Evolutionary conservation across 2,329 filamentous ascomycete genomes (phyloP), one percentile per base, ranked within the genome.

Genomic region (Aureobasidium pullulans): DNA sequence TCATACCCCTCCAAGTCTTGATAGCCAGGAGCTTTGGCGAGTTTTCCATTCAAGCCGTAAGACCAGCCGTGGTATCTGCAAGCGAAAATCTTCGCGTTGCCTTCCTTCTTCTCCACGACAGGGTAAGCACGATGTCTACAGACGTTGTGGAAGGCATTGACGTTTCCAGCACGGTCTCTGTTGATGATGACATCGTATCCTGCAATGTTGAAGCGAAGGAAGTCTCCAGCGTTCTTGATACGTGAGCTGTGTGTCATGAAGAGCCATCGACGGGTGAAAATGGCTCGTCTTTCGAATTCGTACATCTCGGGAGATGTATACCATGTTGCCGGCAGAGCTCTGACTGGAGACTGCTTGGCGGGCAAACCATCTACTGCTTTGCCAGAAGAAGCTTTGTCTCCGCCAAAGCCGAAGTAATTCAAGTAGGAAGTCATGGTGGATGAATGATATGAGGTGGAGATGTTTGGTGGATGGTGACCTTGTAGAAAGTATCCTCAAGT

Each of bases 41-140:
- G 73, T 46, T 80, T 79, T 8, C 83, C 83, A 29, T 73, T 76
- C 1, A 82, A 73, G 46, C 82, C 79, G 62, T 85, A 85, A 3
- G 81, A 82, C 83, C 83, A 85, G 44, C 82, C 82, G 64, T 85
- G 83, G 64, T 85, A 85, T 61, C 79, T 79, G 73, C 83, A 86
- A 0, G 79, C 75, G 42, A 85, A 76, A 32, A 85, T 77, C 63
- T 72, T 76, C 46, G 77, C 76, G 44, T 75, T 76, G 5, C 83
- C 83, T 13, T 75, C 70, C 4, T 79, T 75, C 39, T 77, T 75
- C 4, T 73, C 76, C 7, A 84, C 80, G 8, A 85, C 77, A 0
- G 81, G 81, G 65, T 81, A 86, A 29, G 83, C 83, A 5, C 83
- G 76, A 67, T 85, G 83, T 2, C 83, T 73, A 69, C 83, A 85